Evolutionary conservation across 140 eudicot genomes (phyloP), one percentile per base, ranked within the genome.

Genomic region (Flaveria floridana): DNA sequence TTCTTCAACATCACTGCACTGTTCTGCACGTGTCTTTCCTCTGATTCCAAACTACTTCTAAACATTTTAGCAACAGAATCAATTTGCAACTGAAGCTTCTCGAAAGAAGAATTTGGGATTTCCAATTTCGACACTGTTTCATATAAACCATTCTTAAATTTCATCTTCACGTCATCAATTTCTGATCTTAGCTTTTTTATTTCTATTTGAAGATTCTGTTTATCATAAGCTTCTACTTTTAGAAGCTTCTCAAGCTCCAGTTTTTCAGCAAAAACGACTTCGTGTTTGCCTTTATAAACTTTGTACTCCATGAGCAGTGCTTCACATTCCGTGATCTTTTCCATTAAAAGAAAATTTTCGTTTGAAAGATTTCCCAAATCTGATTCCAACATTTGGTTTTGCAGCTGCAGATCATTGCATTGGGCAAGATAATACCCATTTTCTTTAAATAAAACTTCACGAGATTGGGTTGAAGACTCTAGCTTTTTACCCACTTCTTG

Each of bases 241-340:
- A 85, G 73, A 16, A 68, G 70, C 51, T 37, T 73, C 61, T 85
- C 79, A 3, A 89, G 88, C 76, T 82, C 87, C n/a, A 59, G 53
- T 51, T 88, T 94, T 81, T 94, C 89, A n/a, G 78, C 75, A 65
- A 55, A 77, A 85, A 88, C 90, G 62, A 67, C 84, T 65, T 81
- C 92, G 28, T 80, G 83, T 75, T 86, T 88, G 76, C 82, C 79
- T 77, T 78, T 82, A 70, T 76, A 81, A 71, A 71, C 83, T 71
- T 50, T 53, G 76, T 80, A 83, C 70, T 89, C 90, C 78, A 61
- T 72, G 53, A 84, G 50, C 50, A 79, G 62, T 41, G 79, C 82
- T 82, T 94, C 95, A 50, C 77, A 82, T 68, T 94, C 95, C 7
- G 84, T 75, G 61, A 87, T 72, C 82, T 91, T 87, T 87, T 85